Evolutionary conservation across 1,139 yeast genomes (phyloP).

Genomic region (Lodderomyces jiufengensis): DNA sequence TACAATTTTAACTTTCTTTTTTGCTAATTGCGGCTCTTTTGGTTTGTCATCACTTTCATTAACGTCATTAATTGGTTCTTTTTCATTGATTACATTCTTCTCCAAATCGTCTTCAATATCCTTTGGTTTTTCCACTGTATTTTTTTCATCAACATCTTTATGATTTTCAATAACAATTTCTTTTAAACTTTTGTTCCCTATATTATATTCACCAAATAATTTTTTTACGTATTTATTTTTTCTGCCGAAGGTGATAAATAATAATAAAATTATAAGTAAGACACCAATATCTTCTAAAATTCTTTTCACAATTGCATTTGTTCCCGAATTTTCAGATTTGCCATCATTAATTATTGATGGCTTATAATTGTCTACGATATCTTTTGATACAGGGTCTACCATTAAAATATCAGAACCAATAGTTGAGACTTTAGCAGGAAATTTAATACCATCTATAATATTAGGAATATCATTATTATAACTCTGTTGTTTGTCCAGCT

Average conservation of each 20-base stretch:
- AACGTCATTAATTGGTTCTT: neutral
- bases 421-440: constrained; percentile 20
- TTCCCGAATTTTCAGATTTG: constrained; percentile 3
- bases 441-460: constrained; percentile 38
- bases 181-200: constrained; percentile 10
- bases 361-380: constrained; percentile 4
- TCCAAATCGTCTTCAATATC: constrained; percentile 8
- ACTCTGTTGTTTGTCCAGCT: neutral
- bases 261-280: constrained; percentile 28
- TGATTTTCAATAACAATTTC: constrained; percentile 4
- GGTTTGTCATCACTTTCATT: neutral
- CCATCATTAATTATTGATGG: neutral
- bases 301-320: constrained; percentile 20
- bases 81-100: constrained; percentile 4
- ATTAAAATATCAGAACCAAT: constrained; percentile 16
- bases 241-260: constrained; percentile 35
- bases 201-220: constrained; percentile 13
- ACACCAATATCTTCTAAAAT: constrained; percentile 51
- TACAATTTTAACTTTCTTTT: constrained; percentile 29
- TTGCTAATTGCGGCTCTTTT: neutral
- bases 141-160: constrained; percentile 5
- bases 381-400: constrained; percentile 11
- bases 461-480: constrained; percentile 16
- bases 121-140: constrained; percentile 1
- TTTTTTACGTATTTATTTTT: constrained; percentile 23